phyloP scores from a whole-genome alignment of 129 eudicot species.

The Oenanthe sinensis region DNA sequence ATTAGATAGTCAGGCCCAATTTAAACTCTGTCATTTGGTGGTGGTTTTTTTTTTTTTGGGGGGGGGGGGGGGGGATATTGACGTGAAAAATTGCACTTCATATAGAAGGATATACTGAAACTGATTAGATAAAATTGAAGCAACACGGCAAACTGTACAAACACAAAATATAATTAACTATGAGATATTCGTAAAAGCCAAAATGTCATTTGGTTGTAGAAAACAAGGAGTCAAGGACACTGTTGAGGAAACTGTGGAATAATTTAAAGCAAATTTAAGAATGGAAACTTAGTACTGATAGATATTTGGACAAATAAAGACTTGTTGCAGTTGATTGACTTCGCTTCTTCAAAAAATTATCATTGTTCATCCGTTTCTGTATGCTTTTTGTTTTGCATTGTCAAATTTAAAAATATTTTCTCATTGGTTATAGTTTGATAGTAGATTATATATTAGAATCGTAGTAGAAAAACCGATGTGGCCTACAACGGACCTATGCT shows the following conservation, averaged over 20 bases:
- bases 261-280: background rate
- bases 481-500: background rate
- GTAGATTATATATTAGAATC: background rate
- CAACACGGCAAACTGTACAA: no score
- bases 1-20: no score
- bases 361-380: background rate
- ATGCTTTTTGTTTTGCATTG: background rate
- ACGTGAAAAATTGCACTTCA: no score
- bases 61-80: no score
- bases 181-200: background rate
- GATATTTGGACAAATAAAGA: background rate
- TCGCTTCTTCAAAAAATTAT: background rate
- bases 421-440: background rate
- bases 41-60: no score
- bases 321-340: background rate
- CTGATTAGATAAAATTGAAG: no score
- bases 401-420: background rate
- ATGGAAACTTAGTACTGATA: background rate
- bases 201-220: background rate
- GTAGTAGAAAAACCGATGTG: background rate
- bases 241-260: background rate
- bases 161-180: no score
- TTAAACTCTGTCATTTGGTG: no score
- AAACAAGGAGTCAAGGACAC: background rate
- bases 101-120: no score